A percentile compares a stretch with the other conserved stretches of the same genome.
phyloP scores from a whole-genome alignment of 108 stramenopile genomes.

The Fistulifera solaris region DNA sequence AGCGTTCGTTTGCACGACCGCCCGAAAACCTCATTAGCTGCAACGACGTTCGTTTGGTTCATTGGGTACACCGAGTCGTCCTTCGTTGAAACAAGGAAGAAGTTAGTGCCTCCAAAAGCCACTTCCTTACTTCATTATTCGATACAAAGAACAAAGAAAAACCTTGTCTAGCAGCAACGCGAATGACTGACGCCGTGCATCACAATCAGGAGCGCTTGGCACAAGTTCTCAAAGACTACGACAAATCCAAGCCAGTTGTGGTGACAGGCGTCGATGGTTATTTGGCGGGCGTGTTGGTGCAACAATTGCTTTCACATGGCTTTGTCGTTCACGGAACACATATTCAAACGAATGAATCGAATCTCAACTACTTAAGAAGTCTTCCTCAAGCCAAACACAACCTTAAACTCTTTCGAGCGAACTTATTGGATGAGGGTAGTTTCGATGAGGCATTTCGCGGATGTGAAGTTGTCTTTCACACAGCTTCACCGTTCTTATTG shows the following conservation, averaged over 20 bases:
- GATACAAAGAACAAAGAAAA: no score
- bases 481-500: constrained; percentile 7
- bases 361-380: constrained; percentile 7
- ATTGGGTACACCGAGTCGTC: no score
- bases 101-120: no score
- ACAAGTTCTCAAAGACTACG: no score
- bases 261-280: constrained; percentile 79
- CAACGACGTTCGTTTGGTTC: no score
- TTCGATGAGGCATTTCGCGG: constrained; percentile 13
- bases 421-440: constrained; percentile 8
- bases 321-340: constrained; percentile 19
- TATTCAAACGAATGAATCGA: constrained; percentile 1
- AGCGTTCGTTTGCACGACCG: no score
- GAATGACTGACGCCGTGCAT: no score
- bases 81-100: no score
- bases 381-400: constrained; percentile 5
- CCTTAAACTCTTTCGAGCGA: constrained; percentile 15
- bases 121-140: no score
- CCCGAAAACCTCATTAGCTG: no score
- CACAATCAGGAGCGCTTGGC: no score
- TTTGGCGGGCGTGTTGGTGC: constrained; percentile 17
- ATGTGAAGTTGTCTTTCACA: constrained; percentile 17
- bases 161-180: no score
- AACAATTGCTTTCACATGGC: constrained; percentile 7
- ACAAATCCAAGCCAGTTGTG: constrained; percentile 82